Evolutionary conservation across 1,284 basidiomycete species (phyloP).

Genomic region (Marasmius sp.): DNA sequence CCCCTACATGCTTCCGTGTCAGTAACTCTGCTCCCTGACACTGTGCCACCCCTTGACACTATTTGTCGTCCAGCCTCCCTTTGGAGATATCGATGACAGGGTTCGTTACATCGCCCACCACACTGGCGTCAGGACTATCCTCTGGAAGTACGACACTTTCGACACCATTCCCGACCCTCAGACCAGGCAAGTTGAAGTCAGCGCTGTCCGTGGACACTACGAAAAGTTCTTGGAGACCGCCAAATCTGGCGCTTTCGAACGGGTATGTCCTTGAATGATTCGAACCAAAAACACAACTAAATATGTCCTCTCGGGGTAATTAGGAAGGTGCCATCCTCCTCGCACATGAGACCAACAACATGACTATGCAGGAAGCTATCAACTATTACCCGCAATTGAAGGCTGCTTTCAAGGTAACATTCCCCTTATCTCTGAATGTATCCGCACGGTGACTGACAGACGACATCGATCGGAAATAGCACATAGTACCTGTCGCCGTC

Average conservation of each 20-base stretch:
- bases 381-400: slow-evolving; percentile 30
- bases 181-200: slow-evolving; percentile 41
- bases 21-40: slow-evolving; percentile 9
- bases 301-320: neutral
- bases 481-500: slow-evolving; percentile 49
- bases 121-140: slow-evolving; percentile 59
- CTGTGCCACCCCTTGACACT: neutral
- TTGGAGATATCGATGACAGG: slow-evolving; percentile 66
- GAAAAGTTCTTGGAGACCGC: slow-evolving; percentile 35
- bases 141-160: slow-evolving; percentile 70
- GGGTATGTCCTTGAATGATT: slow-evolving; percentile 23
- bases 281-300: neutral
- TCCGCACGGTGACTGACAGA: neutral
- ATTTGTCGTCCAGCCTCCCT: slow-evolving; percentile 48
- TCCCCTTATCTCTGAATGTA: slow-evolving; percentile 5
- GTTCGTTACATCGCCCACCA: slow-evolving; percentile 64
- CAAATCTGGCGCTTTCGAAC: slow-evolving; percentile 37
- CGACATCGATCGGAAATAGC: slow-evolving; percentile 17
- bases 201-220: slow-evolving; percentile 43
- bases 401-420: slow-evolving; percentile 36
- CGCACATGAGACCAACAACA: slow-evolving; percentile 26
- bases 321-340: slow-evolving; percentile 49
- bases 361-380: slow-evolving; percentile 25
- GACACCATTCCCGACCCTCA: slow-evolving; percentile 57
- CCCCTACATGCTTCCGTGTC: slow-evolving; percentile 69